phyloP scores from a whole-genome alignment of 2,329 filamentous ascomycete species.

The Aspergillus japonicus region DNA sequence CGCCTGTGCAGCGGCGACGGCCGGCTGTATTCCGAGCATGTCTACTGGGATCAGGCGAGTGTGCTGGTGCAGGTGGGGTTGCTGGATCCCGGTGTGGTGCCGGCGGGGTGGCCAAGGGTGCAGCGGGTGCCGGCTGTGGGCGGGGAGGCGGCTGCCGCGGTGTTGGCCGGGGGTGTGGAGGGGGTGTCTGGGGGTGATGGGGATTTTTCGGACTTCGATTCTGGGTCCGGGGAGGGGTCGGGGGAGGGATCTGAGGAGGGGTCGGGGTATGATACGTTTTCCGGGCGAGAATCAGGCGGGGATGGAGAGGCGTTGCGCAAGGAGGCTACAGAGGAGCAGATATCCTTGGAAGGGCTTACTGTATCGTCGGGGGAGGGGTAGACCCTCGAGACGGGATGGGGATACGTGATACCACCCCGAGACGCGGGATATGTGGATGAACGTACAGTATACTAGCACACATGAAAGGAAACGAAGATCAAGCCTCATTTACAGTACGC shows the following conservation, averaged over 20 bases:
- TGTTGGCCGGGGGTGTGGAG: not conserved
- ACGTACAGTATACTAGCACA: no score
- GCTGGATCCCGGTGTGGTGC: not conserved
- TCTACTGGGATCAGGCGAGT: slow-evolving; percentile 12
- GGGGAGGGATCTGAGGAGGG: no score
- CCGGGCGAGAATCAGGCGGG: not conserved
- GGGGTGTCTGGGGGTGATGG: not conserved
- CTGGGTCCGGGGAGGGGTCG: no score
- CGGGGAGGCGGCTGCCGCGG: not conserved
- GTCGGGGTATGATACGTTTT: not conserved
- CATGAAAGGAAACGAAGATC: no score
- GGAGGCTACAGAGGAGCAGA: not conserved
- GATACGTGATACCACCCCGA: no score
- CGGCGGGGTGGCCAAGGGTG: not conserved
- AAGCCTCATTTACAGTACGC: no score
- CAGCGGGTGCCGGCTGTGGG: not conserved
- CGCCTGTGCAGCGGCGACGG: not conserved
- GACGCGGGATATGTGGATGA: no score
- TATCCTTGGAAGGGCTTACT: not conserved
- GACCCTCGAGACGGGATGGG: not conserved
- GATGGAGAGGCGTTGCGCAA: not conserved
- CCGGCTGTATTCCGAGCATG: slow-evolving; percentile 2
- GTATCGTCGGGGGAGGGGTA: not conserved
- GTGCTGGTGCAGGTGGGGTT: slow-evolving; percentile 9
- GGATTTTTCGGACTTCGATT: not conserved